phyloP scores from a whole-genome alignment of 208 protist genomes.

The Acanthamoeba sp. region DNA sequence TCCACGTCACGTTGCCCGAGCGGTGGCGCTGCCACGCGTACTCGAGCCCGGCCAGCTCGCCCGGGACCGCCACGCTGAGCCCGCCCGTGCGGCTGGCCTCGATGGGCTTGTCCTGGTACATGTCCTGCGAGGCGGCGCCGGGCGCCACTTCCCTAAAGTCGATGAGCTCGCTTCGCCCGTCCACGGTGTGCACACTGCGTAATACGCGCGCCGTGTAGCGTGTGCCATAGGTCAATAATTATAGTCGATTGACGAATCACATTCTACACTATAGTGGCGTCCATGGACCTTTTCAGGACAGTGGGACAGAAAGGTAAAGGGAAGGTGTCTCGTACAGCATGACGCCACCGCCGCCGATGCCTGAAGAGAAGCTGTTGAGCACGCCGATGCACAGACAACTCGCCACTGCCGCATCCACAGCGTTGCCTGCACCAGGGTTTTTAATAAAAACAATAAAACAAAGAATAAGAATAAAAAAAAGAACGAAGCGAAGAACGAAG shows the following conservation, averaged over 20 bases:
- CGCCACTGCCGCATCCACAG: conserved; percentile 82
- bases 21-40: conserved; percentile 66
- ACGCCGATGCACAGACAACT: conserved; percentile 82
- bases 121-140: conserved; percentile 32
- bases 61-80: conserved; percentile 58
- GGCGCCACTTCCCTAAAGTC: conserved; percentile 79
- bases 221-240: too few species aligned
- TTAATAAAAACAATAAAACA: not conserved
- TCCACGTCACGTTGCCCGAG: not conserved
- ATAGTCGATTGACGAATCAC: too few species aligned
- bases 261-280: too few species aligned
- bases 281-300: not conserved
- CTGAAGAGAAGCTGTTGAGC: conserved; percentile 75
- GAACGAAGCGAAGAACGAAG: not conserved
- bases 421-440: conserved; percentile 69
- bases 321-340: not conserved
- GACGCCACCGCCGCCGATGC: conserved; percentile 85
- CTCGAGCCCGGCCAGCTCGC: conserved; percentile 77
- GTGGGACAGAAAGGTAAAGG: not conserved
- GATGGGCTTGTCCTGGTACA: conserved; percentile 62
- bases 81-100: conserved; percentile 68
- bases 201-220: too few species aligned
- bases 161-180: conserved; percentile 43
- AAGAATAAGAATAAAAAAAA: not conserved
- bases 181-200: not conserved